Evolutionary conservation across 1,284 basidiomycete species (phyloP), one percentile per base, ranked within the genome.

Genomic region (Veloporphyrellus conicus): DNA sequence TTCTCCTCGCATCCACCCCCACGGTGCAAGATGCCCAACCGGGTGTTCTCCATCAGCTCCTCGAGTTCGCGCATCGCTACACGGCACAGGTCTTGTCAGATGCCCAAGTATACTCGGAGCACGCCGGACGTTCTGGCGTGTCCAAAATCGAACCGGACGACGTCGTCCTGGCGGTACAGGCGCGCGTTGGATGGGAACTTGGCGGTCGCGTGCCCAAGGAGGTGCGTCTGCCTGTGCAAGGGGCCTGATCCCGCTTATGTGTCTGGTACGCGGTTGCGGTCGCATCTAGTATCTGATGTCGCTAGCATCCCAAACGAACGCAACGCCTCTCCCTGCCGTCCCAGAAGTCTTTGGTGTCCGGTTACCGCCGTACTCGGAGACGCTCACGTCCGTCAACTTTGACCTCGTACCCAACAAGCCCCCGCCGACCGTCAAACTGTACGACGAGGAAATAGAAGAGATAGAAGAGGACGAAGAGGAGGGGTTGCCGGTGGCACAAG

Each of bases 31-130:
- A 98, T 69, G 85, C 89, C 6, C 93, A 98, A 58, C 93, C 94
- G 6, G 87, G 87, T 3, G 95, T 98, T 3, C 78, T 99, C 2
- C 88, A 95, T 58, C 94, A 97, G 66, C 79, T 99, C 5, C 81
- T 98, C 47, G 95, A 99, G 69, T 97, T 99, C 66, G 85, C 95
- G 0, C 87, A 97, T 67, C 78, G 95, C 70, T 99, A 99, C 69
- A 93, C 93, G 1, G 79, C 87, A 23, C 93, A 98, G 56, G 87
- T 97, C 14, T 73, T 99, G 36, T 84, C 85, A 7, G 91, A 95
- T 64, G 92, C 94, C 11, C 82, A 90, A 52, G 82, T 93, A 20
- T 95, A 97, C 64, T 87, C 93, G 1, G 95, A 98, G 59, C 95
- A 99, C 65, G 94, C 92, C 6, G 86, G 84, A 15, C 75, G 86